A percentile compares a stretch with the other conserved stretches of the same genome.
These are phyloP conservation scores for Microcyclospora tardicrescens DNA, from an alignment of 2,329 filamentous ascomycete species.

Conservation along the genomic window DNA sequence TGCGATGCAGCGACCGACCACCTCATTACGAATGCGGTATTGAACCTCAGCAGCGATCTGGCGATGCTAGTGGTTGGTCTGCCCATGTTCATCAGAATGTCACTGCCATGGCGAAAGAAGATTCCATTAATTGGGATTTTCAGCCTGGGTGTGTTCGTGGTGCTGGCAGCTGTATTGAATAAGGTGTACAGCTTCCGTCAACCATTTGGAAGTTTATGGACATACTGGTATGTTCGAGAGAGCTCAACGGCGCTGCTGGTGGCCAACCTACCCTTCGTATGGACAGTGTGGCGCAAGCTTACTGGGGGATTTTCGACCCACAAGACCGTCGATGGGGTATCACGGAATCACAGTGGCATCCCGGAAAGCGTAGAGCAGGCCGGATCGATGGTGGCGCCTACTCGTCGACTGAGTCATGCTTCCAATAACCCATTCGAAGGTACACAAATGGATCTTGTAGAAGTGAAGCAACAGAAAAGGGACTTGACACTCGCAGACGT, in stretches of 20 bases:
- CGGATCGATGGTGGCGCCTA: not conserved
- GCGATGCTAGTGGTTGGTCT: conserved; percentile 33
- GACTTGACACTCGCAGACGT: not conserved
- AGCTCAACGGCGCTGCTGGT: conserved; percentile 47
- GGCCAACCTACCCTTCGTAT: conserved; percentile 48
- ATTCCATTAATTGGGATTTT: conserved; percentile 43
- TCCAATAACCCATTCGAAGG: not conserved
- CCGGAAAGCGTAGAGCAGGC: conserved; percentile 1
- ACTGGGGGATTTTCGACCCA: conserved; percentile 17
- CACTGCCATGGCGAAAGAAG: conserved; percentile 37
- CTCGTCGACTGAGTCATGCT: not conserved
- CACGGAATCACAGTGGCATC: not conserved
- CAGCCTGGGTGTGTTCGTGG: conserved; percentile 42
- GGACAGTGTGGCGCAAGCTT: conserved; percentile 38
- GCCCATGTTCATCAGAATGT: conserved; percentile 32
- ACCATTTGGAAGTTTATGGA: conserved; percentile 43
- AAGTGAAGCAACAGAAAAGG: not conserved
- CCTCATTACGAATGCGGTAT: conserved; percentile 25
- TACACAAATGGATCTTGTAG: not conserved
- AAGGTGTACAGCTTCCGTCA: conserved; percentile 49
- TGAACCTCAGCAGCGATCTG: conserved; percentile 35
- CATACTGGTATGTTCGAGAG: conserved; percentile 49
- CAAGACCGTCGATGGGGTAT: conserved; percentile 5
- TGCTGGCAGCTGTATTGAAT: conserved; percentile 46
- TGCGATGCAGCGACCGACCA: conserved; percentile 28